Base-by-base conservation (phyloP, 768 basidiomycete genomes). In the Tricholoma flavovirens region DNA sequence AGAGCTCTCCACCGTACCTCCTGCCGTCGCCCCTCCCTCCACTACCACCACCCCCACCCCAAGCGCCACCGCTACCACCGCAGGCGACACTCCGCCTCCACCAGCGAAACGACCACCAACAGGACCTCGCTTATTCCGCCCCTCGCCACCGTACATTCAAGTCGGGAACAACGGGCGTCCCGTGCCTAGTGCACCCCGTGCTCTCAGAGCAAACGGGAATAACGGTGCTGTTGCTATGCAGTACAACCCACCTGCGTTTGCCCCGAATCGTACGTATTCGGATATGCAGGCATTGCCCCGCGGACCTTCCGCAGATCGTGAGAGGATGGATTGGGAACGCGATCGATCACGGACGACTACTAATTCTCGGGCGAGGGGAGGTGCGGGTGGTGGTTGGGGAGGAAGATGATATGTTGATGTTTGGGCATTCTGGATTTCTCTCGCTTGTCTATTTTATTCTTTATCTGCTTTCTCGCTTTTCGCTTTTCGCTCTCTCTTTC, bases 301-400 rank as follows among this genome's bases (percentile, higher is more conserved):
- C 1, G 80, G 79, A 4, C 81, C 80, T 2, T 78, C 76, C 9
- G 79, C 77, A 1, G 81, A 82, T 61, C 72, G 81, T 2, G 81
- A 83, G 19, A 67, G 78, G 12, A 40, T 51, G 36, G 80, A 79
- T 15, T 70, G 77, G 68, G 78, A 78, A 14, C 67, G 75, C n/a
- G 71, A 77, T n/a, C 60, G 77, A 10, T 65, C 61, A 17, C 71
- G 70, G 49, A 57, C 36, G 17, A 53, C 68, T 14, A 53, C 68
- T 14, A 59, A 69, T 45, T 38, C 69, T 30, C 62, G 73, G 43
- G 68, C 72, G 5, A 60, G 73, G 51, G 69, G 71, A 1, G 70
- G 67, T 66, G 64, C 59, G 72, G 73, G 33, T 69, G 72, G 35
- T 59, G 49, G 54, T 40, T 17, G 32, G 15, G 17, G 10, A 1